Evolutionary conservation across 2,329 filamentous ascomycete genomes (phyloP).

Genomic region (Dactylellina cionopaga): DNA sequence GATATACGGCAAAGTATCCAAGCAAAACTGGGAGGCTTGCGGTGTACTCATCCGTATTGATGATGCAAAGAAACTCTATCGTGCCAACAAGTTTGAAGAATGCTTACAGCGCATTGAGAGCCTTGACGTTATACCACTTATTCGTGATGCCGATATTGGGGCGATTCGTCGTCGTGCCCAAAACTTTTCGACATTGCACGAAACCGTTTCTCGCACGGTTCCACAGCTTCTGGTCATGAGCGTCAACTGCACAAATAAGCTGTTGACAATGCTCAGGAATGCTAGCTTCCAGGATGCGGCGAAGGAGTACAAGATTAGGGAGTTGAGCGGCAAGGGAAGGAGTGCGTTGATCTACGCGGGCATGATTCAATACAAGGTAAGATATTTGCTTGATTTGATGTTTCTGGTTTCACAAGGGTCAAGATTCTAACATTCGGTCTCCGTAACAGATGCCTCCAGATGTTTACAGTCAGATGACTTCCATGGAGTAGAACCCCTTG

Average conservation of each 20-base stretch:
- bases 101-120: slow-evolving; percentile 76
- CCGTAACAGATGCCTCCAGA: slow-evolving; percentile 46
- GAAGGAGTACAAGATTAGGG: slow-evolving; percentile 54
- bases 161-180: slow-evolving; percentile 82
- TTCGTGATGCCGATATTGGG: slow-evolving; percentile 77
- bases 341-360: slow-evolving; percentile 57
- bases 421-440: slow-evolving; percentile 8
- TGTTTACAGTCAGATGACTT: slow-evolving; percentile 52
- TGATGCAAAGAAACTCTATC: slow-evolving; percentile 69
- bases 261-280: slow-evolving; percentile 75
- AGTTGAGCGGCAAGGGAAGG: slow-evolving; percentile 55
- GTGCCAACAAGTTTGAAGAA: slow-evolving; percentile 68
- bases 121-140: slow-evolving; percentile 82
- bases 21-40: slow-evolving; percentile 69
- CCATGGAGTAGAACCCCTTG: slow-evolving; percentile 40
- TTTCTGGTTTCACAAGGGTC: not conserved
- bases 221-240: slow-evolving; percentile 95
- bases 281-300: slow-evolving; percentile 71
- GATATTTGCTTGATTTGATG: not conserved
- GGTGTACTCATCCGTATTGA: slow-evolving; percentile 71
- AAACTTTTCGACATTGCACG: slow-evolving; percentile 79
- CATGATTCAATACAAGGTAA: slow-evolving; percentile 58
- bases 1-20: slow-evolving; percentile 70
- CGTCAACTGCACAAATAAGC: slow-evolving; percentile 82
- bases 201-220: slow-evolving; percentile 86